These are phyloP conservation scores for Trypanosoma cruzi DNA, from an alignment of 208 protist genomes.

Conservation along the genomic window DNA sequence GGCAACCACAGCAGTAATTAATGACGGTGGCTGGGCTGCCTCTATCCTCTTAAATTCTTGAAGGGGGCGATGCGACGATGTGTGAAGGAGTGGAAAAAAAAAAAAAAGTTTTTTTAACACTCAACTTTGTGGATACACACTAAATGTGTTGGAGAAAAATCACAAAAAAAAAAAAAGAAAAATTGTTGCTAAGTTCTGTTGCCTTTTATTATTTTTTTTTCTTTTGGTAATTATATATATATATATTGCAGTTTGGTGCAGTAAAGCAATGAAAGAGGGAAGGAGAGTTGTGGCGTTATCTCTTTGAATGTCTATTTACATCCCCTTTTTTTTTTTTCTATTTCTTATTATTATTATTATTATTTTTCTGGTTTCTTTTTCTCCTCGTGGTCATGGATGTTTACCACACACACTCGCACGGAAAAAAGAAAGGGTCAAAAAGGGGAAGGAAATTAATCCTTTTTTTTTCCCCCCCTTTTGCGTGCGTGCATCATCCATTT, in stretches of 20 bases:
- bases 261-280: neutral
- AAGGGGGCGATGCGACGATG: neutral
- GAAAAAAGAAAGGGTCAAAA: too few relatives aligned
- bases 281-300: neutral
- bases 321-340: neutral
- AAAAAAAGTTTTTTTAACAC: too few relatives aligned
- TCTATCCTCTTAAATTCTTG: constrained; percentile 34
- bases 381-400: neutral
- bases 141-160: neutral
- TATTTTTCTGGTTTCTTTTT: neutral
- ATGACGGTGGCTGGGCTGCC: constrained; percentile 71
- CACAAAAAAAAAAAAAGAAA: constrained; percentile 3
- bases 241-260: neutral
- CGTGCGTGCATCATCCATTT: neutral
- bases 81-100: neutral
- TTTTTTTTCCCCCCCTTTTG: neutral
- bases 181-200: too few relatives aligned
- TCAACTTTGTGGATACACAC: too few relatives aligned
- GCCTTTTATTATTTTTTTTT: constrained; percentile 14
- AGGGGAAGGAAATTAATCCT: too few relatives aligned
- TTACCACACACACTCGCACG: too few relatives aligned
- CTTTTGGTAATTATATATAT: too few relatives aligned
- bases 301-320: neutral
- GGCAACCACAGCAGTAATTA: constrained; percentile 35
- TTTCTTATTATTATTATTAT: neutral